A percentile compares a stretch with the other conserved stretches of the same genome.
Evolutionary conservation across 768 basidiomycete species (phyloP).

Genomic region (Lyophyllum semitale): DNA sequence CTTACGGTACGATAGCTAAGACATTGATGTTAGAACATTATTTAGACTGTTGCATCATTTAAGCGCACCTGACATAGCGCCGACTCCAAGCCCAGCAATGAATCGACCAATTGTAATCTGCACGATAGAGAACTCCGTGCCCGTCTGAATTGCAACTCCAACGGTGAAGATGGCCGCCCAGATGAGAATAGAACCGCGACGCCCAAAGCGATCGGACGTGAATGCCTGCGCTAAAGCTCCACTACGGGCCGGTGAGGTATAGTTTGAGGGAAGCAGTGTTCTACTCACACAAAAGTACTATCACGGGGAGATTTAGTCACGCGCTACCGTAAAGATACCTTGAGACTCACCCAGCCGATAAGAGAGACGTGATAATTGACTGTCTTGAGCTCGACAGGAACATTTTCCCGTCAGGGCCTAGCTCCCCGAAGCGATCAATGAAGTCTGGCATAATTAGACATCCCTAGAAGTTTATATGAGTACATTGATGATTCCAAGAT

Average conservation of each 20-base stretch:
- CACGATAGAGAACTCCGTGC: constrained; percentile 54
- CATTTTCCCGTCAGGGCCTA: constrained; percentile 44
- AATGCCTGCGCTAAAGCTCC: constrained; percentile 73
- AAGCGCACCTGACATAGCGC: constrained; percentile 66
- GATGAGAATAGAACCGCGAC: constrained; percentile 72
- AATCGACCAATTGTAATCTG: constrained; percentile 77
- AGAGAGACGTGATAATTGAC: constrained; percentile 76
- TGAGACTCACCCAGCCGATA: constrained; percentile 66
- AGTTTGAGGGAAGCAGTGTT: background rate
- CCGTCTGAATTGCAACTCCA: constrained; percentile 72
- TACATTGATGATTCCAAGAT: background rate
- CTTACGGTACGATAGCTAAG: constrained; percentile 53
- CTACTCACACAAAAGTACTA: constrained; percentile 54
- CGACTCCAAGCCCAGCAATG: constrained; percentile 77
- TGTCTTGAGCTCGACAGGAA: constrained; percentile 64
- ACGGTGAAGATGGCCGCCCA: constrained; percentile 76
- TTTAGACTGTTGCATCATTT: background rate
- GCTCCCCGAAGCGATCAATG: constrained; percentile 64
- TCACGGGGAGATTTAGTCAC: background rate
- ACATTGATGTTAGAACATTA: background rate
- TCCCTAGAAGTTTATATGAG: constrained; percentile 43
- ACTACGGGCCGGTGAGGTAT: constrained; percentile 27
- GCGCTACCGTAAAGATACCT: background rate
- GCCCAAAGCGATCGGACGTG: constrained; percentile 72
- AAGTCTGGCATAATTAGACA: constrained; percentile 83